Conservation (phyloP, 2,329 filamentous ascomycete species). For the Diaporthe citriasiana region DNA sequence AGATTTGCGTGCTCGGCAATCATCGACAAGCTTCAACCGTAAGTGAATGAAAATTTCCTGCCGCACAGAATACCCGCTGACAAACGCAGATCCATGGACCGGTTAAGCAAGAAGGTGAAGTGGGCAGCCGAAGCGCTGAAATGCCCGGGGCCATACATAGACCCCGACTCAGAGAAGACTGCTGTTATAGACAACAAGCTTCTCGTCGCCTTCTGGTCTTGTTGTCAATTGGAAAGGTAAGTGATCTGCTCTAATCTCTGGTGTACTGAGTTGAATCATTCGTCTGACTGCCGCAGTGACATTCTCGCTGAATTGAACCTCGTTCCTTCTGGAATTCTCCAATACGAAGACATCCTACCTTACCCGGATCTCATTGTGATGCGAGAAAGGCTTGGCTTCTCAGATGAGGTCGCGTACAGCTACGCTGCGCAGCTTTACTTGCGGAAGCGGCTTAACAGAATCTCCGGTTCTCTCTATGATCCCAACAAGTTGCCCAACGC, state of each 20-base stretch:
- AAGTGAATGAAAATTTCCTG: conserved; percentile 52
- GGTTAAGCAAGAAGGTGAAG: conserved; percentile 49
- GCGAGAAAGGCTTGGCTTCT: conserved; percentile 59
- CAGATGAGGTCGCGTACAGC: conserved; percentile 66
- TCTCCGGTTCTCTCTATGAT: conserved; percentile 71
- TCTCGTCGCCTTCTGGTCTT: conserved; percentile 91
- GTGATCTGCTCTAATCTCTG: conserved; percentile 37
- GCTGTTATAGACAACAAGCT: conserved; percentile 72
- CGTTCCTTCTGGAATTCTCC: conserved; percentile 72
- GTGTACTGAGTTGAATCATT: conserved; percentile 42
- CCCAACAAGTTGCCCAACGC: conserved; percentile 51
- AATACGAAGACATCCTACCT: conserved; percentile 74
- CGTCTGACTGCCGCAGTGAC: conserved; percentile 69
- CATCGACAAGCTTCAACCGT: conserved; percentile 83
- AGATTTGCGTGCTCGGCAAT: conserved; percentile 69
- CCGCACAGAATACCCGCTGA: neutral
- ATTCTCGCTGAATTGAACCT: conserved; percentile 87
- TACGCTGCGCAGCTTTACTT: conserved; percentile 76
- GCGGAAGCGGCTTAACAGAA: conserved; percentile 74
- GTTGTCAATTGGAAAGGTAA: conserved; percentile 90
- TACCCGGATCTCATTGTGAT: conserved; percentile 70
- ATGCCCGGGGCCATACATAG: conserved; percentile 43
- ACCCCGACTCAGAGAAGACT: conserved; percentile 27
- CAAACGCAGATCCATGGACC: conserved; percentile 61
- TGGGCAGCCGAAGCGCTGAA: neutral